Evolutionary conservation across 2,329 filamentous ascomycete species (phyloP).

Genomic region (Penicillium sumatraense): DNA sequence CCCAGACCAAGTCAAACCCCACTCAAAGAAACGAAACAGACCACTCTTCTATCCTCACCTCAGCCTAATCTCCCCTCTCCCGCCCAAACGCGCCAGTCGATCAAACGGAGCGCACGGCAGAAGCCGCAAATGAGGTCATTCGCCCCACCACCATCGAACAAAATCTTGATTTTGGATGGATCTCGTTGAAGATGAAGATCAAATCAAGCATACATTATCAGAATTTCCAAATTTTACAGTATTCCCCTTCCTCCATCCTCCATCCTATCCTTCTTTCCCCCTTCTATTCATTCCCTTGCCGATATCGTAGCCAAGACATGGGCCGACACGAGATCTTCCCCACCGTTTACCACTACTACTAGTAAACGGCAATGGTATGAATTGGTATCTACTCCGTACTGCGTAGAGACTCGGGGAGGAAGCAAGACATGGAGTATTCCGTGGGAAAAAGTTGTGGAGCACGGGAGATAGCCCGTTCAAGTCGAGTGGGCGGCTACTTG

Average conservation of each 20-base stretch:
- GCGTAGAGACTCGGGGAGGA: not conserved
- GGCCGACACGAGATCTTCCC: not conserved
- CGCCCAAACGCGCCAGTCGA: conserved; percentile 8
- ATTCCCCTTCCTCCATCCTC: not conserved
- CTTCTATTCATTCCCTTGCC: not conserved
- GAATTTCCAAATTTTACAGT: not conserved
- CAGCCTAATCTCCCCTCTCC: too few relatives aligned
- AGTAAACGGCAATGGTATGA: not conserved
- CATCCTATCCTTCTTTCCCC: not conserved
- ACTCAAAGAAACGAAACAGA: not conserved
- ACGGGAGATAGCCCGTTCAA: not conserved
- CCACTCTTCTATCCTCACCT: too few relatives aligned
- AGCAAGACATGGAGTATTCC: not conserved
- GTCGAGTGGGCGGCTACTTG: not conserved
- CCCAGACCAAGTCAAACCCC: not conserved
- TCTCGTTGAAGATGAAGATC: not conserved
- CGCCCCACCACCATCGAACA: conserved; percentile 10
- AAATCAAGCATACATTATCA: not conserved
- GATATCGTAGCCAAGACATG: not conserved
- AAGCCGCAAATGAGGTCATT: conserved; percentile 29
- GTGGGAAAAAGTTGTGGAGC: not conserved
- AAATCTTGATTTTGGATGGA: conserved; percentile 26
- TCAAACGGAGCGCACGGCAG: conserved; percentile 23
- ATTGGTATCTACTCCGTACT: not conserved
- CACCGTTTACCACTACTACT: not conserved